Evolutionary conservation across 2,329 filamentous ascomycete genomes (phyloP).

Genomic region (Colletotrichum neosansevieriae): DNA sequence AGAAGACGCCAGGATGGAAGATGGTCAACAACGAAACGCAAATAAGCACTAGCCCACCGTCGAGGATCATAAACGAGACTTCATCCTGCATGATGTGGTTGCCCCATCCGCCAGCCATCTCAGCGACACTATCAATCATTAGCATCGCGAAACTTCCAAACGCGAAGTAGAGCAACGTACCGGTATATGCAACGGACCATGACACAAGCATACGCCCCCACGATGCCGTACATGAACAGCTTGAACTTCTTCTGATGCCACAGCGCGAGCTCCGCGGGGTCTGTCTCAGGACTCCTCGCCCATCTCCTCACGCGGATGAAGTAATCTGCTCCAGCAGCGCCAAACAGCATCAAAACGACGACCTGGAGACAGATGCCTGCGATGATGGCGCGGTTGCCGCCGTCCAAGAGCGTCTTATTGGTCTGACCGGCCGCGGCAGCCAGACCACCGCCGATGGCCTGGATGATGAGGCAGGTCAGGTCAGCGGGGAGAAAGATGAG

Average conservation of each 20-base stretch:
- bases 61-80: slow-evolving; percentile 69
- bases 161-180: slow-evolving; percentile 48
- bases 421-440: slow-evolving; percentile 60
- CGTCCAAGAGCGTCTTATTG: slow-evolving; percentile 54
- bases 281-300: slow-evolving; percentile 49
- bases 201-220: slow-evolving; percentile 58
- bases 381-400: slow-evolving; percentile 65
- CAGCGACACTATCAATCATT: slow-evolving; percentile 62
- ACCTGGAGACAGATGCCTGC: slow-evolving; percentile 67
- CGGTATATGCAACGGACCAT: slow-evolving; percentile 67
- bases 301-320: slow-evolving; percentile 55
- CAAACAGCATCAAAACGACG: slow-evolving; percentile 61
- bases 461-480: slow-evolving; percentile 68
- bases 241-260: slow-evolving; percentile 60
- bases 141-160: background rate
- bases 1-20: slow-evolving; percentile 67
- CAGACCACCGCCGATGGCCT: slow-evolving; percentile 69
- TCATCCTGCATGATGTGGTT: slow-evolving; percentile 74
- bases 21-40: slow-evolving; percentile 61
- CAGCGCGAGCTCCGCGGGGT: slow-evolving; percentile 45
- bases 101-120: slow-evolving; percentile 74
- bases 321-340: slow-evolving; percentile 59
- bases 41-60: slow-evolving; percentile 64
- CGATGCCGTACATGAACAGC: slow-evolving; percentile 58
- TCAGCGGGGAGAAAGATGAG: slow-evolving; percentile 71